A percentile compares a stretch with the other conserved stretches of the same genome.
phyloP scores from a whole-genome alignment of 1,284 basidiomycete genomes.

The Cutaneotrichosporon sp. region DNA sequence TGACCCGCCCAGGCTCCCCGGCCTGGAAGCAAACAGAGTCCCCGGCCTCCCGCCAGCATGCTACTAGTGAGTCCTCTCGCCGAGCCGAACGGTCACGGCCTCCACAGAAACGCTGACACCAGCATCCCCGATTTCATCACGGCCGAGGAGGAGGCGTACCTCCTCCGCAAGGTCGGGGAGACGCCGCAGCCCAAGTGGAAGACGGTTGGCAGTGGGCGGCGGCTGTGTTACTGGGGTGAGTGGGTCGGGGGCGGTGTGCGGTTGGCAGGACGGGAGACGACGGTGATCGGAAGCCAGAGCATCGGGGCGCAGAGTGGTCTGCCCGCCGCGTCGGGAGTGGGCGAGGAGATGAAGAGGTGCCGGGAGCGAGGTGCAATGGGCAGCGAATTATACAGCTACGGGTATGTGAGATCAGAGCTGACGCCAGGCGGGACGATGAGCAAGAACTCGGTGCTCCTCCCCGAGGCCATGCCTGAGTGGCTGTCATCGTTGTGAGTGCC shows the following conservation, averaged over 20 bases:
- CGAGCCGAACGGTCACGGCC: too few relatives aligned
- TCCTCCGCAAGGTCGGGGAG: conserved; percentile 73
- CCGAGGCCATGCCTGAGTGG: conserved; percentile 46
- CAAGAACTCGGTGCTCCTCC: conserved; percentile 46
- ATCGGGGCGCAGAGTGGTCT: too few relatives aligned
- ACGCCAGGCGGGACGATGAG: conserved; percentile 48
- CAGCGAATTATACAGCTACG: too few relatives aligned
- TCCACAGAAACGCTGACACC: conserved; percentile 17
- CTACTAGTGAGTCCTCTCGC: conserved; percentile 11
- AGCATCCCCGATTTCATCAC: conserved; percentile 83
- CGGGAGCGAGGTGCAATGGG: too few relatives aligned
- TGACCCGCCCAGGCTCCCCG: background rate
- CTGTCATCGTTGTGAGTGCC: conserved; percentile 42
- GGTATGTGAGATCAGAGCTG: conserved; percentile 10
- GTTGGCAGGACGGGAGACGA: too few relatives aligned
- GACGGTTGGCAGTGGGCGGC: conserved; percentile 68
- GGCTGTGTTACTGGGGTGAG: conserved; percentile 76
- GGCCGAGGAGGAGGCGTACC: conserved; percentile 72
- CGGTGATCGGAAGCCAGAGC: too few relatives aligned
- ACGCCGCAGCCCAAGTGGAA: conserved; percentile 84
- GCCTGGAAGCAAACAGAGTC: background rate
- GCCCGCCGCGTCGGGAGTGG: too few relatives aligned
- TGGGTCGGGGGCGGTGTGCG: too few relatives aligned
- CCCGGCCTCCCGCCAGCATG: conserved; percentile 1
- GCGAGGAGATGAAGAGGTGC: too few relatives aligned